These are phyloP conservation scores for Suillus luteus DNA, from an alignment of 768 basidiomycete genomes.

Conservation along the genomic window DNA sequence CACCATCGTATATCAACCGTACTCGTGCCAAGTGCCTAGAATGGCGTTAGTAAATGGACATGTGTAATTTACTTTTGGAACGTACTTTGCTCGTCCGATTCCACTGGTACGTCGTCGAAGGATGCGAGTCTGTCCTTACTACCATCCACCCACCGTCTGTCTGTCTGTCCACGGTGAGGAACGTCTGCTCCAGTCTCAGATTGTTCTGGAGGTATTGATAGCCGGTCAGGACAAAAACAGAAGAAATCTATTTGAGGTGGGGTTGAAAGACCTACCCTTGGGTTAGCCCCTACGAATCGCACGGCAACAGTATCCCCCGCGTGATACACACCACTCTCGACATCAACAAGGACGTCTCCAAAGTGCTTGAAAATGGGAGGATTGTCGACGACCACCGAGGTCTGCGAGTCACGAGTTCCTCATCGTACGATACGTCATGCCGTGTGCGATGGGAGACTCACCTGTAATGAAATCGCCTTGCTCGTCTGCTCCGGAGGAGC, in stretches of 20 bases:
- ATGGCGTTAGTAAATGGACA: slow-evolving; percentile 7
- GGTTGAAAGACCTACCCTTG: slow-evolving; percentile 50
- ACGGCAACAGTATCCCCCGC: slow-evolving; percentile 61
- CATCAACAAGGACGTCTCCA: slow-evolving; percentile 62
- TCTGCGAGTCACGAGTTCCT: slow-evolving; percentile 37
- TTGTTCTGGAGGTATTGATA: slow-evolving; percentile 56
- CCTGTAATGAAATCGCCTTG: slow-evolving; percentile 69
- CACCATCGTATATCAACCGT: slow-evolving; percentile 70
- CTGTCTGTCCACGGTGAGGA: slow-evolving; percentile 64
- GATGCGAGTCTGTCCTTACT: slow-evolving; percentile 76
- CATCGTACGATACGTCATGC: not conserved
- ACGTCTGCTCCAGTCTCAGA: slow-evolving; percentile 70
- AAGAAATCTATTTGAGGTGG: not conserved
- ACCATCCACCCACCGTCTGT: slow-evolving; percentile 52
- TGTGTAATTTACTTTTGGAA: slow-evolving; percentile 13
- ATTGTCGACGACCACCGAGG: slow-evolving; percentile 61
- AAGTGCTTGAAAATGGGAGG: slow-evolving; percentile 59
- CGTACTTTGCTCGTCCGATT: slow-evolving; percentile 53
- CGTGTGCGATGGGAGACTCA: slow-evolving; percentile 24
- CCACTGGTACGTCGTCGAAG: slow-evolving; percentile 73
- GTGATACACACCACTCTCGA: slow-evolving; percentile 48
- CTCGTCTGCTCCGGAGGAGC: slow-evolving; percentile 65
- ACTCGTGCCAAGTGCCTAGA: slow-evolving; percentile 58
- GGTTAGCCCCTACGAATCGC: slow-evolving; percentile 76
- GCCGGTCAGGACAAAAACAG: not conserved